phyloP scores from a whole-genome alignment of 768 basidiomycete species.

The Rhodocollybia butyracea region DNA sequence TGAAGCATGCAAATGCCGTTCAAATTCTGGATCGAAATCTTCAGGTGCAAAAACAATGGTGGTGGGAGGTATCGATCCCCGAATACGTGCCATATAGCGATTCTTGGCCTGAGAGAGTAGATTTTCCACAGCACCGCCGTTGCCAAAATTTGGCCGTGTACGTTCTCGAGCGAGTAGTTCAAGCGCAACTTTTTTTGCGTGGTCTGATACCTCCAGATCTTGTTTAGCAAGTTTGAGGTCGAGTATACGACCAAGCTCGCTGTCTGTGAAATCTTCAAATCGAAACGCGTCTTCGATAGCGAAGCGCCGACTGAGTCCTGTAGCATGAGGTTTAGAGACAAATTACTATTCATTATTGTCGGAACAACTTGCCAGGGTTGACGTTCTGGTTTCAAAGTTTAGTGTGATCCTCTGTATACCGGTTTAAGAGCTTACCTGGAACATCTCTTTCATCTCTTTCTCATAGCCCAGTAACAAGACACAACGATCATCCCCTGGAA shows the following conservation, averaged over 20 bases:
- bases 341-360: too few relatives aligned
- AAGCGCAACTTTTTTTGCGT: slow-evolving; percentile 55
- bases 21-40: slow-evolving; percentile 65
- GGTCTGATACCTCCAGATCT: slow-evolving; percentile 52
- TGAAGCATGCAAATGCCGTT: slow-evolving; percentile 45
- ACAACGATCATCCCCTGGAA: slow-evolving; percentile 45
- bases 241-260: slow-evolving; percentile 49
- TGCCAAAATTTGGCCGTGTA: slow-evolving; percentile 60
- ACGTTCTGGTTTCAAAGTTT: too few relatives aligned
- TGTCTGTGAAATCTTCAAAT: slow-evolving; percentile 62
- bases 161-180: slow-evolving; percentile 29
- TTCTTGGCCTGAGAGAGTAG: slow-evolving; percentile 48
- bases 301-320: slow-evolving; percentile 64
- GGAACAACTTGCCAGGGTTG: too few relatives aligned
- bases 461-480: slow-evolving; percentile 42
- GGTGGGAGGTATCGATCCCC: slow-evolving; percentile 18
- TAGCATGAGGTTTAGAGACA: slow-evolving; percentile 60
- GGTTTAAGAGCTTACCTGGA: slow-evolving; percentile 53
- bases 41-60: slow-evolving; percentile 51
- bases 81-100: slow-evolving; percentile 39
- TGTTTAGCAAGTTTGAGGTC: slow-evolving; percentile 55
- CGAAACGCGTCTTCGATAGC: slow-evolving; percentile 64
- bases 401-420: slow-evolving; percentile 6
- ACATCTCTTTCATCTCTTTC: slow-evolving; percentile 57
- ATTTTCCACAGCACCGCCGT: slow-evolving; percentile 65